Evolutionary conservation across 2,329 filamentous ascomycete species (phyloP).

Genomic region (Botrytis sinoallii): DNA sequence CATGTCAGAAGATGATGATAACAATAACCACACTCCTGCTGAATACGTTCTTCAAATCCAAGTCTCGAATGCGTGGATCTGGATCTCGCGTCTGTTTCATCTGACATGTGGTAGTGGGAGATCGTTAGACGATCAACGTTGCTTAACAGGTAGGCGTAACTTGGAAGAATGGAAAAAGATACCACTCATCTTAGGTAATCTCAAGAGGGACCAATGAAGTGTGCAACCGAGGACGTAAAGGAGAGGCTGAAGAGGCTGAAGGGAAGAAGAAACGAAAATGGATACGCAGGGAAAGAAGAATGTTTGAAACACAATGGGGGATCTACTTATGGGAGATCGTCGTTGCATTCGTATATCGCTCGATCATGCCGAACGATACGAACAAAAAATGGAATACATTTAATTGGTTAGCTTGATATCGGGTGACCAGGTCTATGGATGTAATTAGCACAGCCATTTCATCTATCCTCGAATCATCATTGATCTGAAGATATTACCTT

Average conservation of each 20-base stretch:
- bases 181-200: not conserved
- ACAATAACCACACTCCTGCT: not conserved
- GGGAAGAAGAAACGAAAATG: not conserved
- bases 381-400: not conserved
- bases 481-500: too few species aligned
- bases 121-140: not conserved
- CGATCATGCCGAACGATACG: not conserved
- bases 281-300: not conserved
- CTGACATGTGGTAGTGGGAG: not conserved
- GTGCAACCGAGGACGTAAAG: not conserved
- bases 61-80: not conserved
- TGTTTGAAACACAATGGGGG: not conserved
- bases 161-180: not conserved
- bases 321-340: not conserved
- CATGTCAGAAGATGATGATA: not conserved
- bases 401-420: not conserved
- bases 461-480: not conserved
- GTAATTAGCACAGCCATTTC: not conserved
- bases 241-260: not conserved
- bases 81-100: not conserved
- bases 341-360: not conserved
- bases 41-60: not conserved
- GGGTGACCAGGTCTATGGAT: not conserved
- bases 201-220: not conserved
- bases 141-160: not conserved